Conservation (phyloP, 2,329 filamentous ascomycete species). For the Amauroascus verrucosus region DNA sequence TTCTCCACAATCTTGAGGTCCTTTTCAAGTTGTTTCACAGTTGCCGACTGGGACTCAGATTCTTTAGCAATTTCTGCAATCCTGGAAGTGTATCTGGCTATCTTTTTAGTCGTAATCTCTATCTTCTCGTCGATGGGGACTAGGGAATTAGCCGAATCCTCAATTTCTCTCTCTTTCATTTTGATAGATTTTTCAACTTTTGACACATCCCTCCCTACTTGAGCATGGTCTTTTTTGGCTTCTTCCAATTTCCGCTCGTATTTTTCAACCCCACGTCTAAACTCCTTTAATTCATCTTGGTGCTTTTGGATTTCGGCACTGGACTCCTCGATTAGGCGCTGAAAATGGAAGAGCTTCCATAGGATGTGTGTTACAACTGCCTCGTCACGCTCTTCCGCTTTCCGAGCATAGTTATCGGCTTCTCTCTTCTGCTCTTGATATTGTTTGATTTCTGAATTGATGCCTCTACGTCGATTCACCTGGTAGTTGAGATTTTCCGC, state of each 20-base stretch:
- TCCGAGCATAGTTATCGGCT: slow-evolving; percentile 84
- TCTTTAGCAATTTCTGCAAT: slow-evolving; percentile 65
- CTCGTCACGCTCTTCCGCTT: slow-evolving; percentile 79
- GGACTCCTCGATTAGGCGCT: slow-evolving; percentile 85
- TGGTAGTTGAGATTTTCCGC: slow-evolving; percentile 82
- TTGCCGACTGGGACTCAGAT: slow-evolving; percentile 57
- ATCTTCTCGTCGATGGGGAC: slow-evolving; percentile 92
- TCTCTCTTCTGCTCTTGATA: slow-evolving; percentile 96
- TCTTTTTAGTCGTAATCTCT: slow-evolving; percentile 60
- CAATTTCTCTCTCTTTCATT: slow-evolving; percentile 73
- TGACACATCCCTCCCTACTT: slow-evolving; percentile 62
- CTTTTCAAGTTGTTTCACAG: slow-evolving; percentile 65
- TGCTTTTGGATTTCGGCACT: slow-evolving; percentile 83
- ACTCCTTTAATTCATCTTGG: slow-evolving; percentile 89
- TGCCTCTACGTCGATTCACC: slow-evolving; percentile 77
- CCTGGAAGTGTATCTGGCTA: slow-evolving; percentile 57
- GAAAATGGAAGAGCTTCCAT: slow-evolving; percentile 95
- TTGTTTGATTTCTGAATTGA: slow-evolving; percentile 96
- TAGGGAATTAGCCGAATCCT: slow-evolving; percentile 73
- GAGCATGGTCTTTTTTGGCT: slow-evolving; percentile 72
- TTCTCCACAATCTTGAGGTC: slow-evolving; percentile 78
- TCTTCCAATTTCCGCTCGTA: slow-evolving; percentile 71
- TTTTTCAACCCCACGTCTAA: slow-evolving; percentile 74
- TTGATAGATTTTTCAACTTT: slow-evolving; percentile 81
- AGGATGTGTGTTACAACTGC: slow-evolving; percentile 88